Conservation (phyloP, 768 basidiomycete species). For the Trametes cinnabarina region DNA sequence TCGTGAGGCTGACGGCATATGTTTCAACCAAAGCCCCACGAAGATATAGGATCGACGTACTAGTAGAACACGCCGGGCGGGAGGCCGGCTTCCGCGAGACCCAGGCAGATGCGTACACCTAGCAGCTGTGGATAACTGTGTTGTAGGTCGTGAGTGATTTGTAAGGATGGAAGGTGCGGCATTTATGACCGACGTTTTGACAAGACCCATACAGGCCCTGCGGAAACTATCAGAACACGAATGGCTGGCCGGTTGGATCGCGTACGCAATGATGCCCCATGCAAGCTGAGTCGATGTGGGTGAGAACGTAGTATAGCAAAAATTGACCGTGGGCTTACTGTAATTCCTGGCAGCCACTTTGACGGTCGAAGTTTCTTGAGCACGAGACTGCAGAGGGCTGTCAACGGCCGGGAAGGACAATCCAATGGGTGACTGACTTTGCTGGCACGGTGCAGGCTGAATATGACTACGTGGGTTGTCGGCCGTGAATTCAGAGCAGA, state of each 20-base stretch:
- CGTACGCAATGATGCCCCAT: slow-evolving; percentile 67
- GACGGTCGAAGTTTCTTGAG: slow-evolving; percentile 66
- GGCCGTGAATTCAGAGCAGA: too few species aligned
- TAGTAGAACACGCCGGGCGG: slow-evolving; percentile 77
- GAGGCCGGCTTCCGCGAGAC: slow-evolving; percentile 65
- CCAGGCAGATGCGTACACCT: slow-evolving; percentile 55
- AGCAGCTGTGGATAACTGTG: slow-evolving; percentile 60
- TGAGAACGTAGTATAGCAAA: too few species aligned
- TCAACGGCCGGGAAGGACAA: neutral
- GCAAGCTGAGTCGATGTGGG: slow-evolving; percentile 39
- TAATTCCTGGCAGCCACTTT: slow-evolving; percentile 67
- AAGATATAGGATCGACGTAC: slow-evolving; percentile 31
- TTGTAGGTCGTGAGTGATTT: neutral
- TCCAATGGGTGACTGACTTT: slow-evolving; percentile 44
- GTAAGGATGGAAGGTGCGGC: neutral
- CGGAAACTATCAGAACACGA: neutral
- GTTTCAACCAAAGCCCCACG: neutral
- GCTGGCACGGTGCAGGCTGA: slow-evolving; percentile 59
- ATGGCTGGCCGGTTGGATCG: neutral
- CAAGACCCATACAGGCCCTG: slow-evolving; percentile 66
- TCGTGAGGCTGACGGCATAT: slow-evolving; percentile 19
- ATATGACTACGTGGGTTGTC: neutral
- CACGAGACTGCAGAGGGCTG: slow-evolving; percentile 36
- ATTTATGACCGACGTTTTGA: slow-evolving; percentile 48
- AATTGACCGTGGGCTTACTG: slow-evolving; percentile 37